Evolutionary conservation across 306 rosid genomes (phyloP).

Genomic region (Lathyrus oleraceus): DNA sequence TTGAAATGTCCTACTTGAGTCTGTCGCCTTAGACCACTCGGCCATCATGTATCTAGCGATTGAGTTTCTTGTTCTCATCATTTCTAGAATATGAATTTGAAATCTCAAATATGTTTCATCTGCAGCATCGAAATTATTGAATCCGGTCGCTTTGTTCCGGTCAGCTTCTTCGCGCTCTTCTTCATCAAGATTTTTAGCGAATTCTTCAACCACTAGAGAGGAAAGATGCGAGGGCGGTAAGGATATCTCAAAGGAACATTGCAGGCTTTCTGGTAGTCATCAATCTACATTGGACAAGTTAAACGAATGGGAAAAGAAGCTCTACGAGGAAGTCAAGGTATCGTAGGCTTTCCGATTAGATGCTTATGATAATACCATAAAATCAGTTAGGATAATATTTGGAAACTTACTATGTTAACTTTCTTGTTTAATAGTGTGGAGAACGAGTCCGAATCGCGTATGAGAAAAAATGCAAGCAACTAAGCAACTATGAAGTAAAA

Average conservation of each 20-base stretch:
- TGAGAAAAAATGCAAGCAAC: constrained; percentile 74
- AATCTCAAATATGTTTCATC: constrained; percentile 19
- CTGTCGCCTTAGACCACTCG: too few species aligned
- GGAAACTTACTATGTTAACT: constrained; percentile 6
- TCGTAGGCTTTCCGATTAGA: background rate
- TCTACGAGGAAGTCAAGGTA: constrained; percentile 90
- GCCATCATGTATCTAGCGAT: background rate
- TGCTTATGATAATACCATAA: too few species aligned
- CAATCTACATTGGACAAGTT: constrained; percentile 82
- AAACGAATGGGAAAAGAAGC: constrained; percentile 94
- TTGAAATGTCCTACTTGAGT: too few species aligned
- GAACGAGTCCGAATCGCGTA: constrained; percentile 75
- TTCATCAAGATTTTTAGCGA: constrained; percentile 60
- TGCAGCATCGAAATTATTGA: constrained; percentile 82
- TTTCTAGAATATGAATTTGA: constrained; percentile 28
- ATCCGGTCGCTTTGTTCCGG: constrained; percentile 82
- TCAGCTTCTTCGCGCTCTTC: constrained; percentile 78
- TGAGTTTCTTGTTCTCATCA: background rate
- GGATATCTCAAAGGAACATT: constrained; percentile 59
- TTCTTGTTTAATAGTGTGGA: constrained; percentile 62
- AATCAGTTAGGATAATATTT: too few species aligned
- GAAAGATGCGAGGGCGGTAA: constrained; percentile 49
- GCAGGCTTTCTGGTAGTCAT: constrained; percentile 66
- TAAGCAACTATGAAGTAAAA: constrained; percentile 72
- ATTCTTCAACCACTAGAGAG: constrained; percentile 51